Percentiles rank a stretch among this genome's conserved stretches.
phyloP scores from a whole-genome alignment of 805 yeast genomes.

The Metschnikowia orientalis region DNA sequence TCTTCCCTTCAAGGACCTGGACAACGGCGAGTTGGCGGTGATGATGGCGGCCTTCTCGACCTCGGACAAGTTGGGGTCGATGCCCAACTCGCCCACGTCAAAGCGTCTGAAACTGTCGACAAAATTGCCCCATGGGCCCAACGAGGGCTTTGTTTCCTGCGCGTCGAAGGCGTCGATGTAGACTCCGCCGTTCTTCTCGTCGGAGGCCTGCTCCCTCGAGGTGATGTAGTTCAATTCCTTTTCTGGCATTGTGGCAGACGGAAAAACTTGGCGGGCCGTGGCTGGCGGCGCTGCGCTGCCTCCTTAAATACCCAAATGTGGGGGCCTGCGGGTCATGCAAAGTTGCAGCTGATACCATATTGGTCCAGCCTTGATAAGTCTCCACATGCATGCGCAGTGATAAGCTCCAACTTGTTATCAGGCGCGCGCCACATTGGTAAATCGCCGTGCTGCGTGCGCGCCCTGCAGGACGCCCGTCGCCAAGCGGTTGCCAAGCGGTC shows the following conservation, averaged over 20 bases:
- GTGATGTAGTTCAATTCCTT: conserved; percentile 40
- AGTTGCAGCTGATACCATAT: not conserved
- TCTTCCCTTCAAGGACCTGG: conserved; percentile 50
- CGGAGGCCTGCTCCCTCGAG: conserved; percentile 32
- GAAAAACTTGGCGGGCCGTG: no score
- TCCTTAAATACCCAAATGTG: not conserved
- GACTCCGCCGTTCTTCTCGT: conserved; percentile 37
- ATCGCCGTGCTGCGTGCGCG: conserved; percentile 6
- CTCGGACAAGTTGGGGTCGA: conserved; percentile 39
- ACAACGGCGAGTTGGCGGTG: conserved; percentile 55
- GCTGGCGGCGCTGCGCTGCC: not conserved
- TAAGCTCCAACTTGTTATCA: conserved; percentile 6
- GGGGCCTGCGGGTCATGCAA: no score
- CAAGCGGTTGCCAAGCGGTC: no score
- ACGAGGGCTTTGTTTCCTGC: conserved; percentile 15
- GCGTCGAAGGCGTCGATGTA: conserved; percentile 30
- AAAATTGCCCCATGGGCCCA: conserved; percentile 18
- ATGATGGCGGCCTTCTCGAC: conserved; percentile 45
- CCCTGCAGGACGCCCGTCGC: no score
- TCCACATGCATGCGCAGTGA: conserved; percentile 4
- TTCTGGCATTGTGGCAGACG: conserved; percentile 28
- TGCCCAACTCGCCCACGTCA: conserved; percentile 34
- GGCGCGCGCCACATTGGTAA: conserved; percentile 2
- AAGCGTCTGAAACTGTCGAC: conserved; percentile 31
- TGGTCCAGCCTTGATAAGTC: not conserved